A percentile compares a stretch with the other conserved stretches of the same genome.
Evolutionary conservation across 208 protist species (phyloP).

Genomic region (Zelonia costaricensis): DNA sequence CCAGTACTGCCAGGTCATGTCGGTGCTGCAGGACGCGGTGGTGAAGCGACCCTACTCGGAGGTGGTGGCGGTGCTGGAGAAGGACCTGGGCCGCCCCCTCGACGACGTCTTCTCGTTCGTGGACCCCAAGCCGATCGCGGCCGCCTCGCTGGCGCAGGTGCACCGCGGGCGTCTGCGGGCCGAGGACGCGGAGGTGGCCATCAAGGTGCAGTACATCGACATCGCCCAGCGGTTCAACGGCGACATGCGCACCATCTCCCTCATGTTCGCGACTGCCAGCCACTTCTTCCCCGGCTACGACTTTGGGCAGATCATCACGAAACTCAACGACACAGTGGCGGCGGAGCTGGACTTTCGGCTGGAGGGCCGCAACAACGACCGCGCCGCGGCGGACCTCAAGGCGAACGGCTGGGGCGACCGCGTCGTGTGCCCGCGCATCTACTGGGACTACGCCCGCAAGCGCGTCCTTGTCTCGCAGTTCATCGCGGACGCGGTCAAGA

Average conservation of each 20-base stretch:
- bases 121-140: constrained; percentile 77
- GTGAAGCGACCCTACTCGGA: constrained; percentile 72
- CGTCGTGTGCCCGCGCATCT: constrained; percentile 70
- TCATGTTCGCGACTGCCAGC: constrained; percentile 67
- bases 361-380: constrained; percentile 92
- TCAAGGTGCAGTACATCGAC: constrained; percentile 96
- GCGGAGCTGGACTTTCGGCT: constrained; percentile 94
- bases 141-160: constrained; percentile 91
- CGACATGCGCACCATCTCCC: constrained; percentile 88
- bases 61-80: constrained; percentile 77
- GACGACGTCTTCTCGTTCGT: constrained; percentile 66
- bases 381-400: constrained; percentile 66
- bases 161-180: constrained; percentile 66
- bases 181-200: constrained; percentile 86
- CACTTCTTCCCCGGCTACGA: constrained; percentile 88
- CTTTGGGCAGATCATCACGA: constrained; percentile 82
- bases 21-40: constrained; percentile 82
- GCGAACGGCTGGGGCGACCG: constrained; percentile 68
- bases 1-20: constrained; percentile 87
- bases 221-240: constrained; percentile 83
- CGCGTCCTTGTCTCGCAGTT: constrained; percentile 79
- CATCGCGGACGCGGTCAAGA: constrained; percentile 70
- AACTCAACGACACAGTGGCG: constrained; percentile 86
- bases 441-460: constrained; percentile 58
- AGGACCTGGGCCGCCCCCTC: constrained; percentile 50